Conservation (phyloP, 1,284 basidiomycete species). For the Ustilago curta region DNA sequence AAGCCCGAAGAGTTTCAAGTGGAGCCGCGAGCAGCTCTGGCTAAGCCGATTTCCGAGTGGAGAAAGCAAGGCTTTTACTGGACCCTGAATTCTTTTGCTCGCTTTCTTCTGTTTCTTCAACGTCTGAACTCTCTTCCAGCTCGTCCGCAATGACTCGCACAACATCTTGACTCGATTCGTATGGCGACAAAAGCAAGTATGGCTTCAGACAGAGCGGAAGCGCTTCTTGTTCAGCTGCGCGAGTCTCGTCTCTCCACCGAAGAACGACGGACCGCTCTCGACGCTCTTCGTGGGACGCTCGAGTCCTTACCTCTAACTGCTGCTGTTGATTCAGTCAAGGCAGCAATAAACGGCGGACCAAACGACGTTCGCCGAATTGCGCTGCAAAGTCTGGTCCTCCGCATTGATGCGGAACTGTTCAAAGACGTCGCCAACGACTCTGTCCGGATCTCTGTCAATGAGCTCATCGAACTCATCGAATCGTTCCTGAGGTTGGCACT, state of each 20-base stretch:
- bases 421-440: neutral
- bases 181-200: neutral
- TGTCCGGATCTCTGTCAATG: neutral
- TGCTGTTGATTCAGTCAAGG: neutral
- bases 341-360: slow-evolving; percentile 11
- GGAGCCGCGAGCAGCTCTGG: slow-evolving; percentile 5
- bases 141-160: neutral
- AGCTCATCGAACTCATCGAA: slow-evolving; percentile 15
- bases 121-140: neutral
- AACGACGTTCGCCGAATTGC: slow-evolving; percentile 30
- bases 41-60: slow-evolving; percentile 9
- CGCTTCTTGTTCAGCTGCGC: slow-evolving; percentile 21
- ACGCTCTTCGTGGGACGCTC: slow-evolving; percentile 13
- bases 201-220: neutral
- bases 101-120: slow-evolving; percentile 2
- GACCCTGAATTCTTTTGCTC: slow-evolving; percentile 17
- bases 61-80: neutral
- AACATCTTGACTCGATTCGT: neutral
- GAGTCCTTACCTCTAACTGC: neutral
- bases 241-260: slow-evolving; percentile 36
- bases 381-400: slow-evolving; percentile 6
- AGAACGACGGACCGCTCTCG: slow-evolving; percentile 21
- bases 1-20: neutral
- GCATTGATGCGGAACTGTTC: slow-evolving; percentile 10
- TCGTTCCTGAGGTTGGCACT: slow-evolving; percentile 18